Evolutionary conservation across 2,329 filamentous ascomycete species (phyloP).

Genomic region (Ophiocordyceps camponoti-leonardi): DNA sequence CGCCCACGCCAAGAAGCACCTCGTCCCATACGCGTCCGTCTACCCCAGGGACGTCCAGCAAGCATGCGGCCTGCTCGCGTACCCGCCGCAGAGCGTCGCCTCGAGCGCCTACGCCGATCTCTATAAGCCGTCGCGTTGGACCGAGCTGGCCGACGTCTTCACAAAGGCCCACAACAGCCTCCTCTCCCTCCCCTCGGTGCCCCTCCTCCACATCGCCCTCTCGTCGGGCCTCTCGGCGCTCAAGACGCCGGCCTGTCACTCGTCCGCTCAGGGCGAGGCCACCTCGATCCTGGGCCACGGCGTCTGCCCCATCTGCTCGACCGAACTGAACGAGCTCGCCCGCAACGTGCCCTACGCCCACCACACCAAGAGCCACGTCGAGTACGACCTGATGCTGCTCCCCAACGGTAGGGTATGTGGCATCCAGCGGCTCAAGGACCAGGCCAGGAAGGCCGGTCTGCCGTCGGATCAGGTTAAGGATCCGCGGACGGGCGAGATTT

Average conservation of each 20-base stretch:
- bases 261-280: slow-evolving; percentile 24
- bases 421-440: slow-evolving; percentile 50
- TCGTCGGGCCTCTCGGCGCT: slow-evolving; percentile 83
- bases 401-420: slow-evolving; percentile 83
- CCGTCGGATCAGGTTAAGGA: slow-evolving; percentile 54
- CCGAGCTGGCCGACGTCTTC: slow-evolving; percentile 61
- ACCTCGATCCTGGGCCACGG: slow-evolving; percentile 42
- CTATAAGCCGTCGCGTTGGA: slow-evolving; percentile 61
- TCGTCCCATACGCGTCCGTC: slow-evolving; percentile 51
- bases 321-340: slow-evolving; percentile 83
- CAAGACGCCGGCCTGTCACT: slow-evolving; percentile 89
- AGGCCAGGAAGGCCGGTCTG: slow-evolving; percentile 66
- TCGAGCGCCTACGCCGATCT: slow-evolving; percentile 32
- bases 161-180: slow-evolving; percentile 73
- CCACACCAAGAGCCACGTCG: slow-evolving; percentile 85
- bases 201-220: slow-evolving; percentile 78
- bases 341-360: slow-evolving; percentile 83
- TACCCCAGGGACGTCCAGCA: slow-evolving; percentile 52
- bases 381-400: slow-evolving; percentile 69
- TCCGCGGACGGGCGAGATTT: slow-evolving; percentile 57
- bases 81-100: slow-evolving; percentile 33
- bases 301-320: slow-evolving; percentile 90
- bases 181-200: slow-evolving; percentile 63
- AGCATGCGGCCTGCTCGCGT: slow-evolving; percentile 68
- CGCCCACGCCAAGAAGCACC: slow-evolving; percentile 64